Evolutionary conservation across 2,329 filamentous ascomycete species (phyloP), one percentile per base, ranked within the genome.

Genomic region (Chalaropsis ovoidea): DNA sequence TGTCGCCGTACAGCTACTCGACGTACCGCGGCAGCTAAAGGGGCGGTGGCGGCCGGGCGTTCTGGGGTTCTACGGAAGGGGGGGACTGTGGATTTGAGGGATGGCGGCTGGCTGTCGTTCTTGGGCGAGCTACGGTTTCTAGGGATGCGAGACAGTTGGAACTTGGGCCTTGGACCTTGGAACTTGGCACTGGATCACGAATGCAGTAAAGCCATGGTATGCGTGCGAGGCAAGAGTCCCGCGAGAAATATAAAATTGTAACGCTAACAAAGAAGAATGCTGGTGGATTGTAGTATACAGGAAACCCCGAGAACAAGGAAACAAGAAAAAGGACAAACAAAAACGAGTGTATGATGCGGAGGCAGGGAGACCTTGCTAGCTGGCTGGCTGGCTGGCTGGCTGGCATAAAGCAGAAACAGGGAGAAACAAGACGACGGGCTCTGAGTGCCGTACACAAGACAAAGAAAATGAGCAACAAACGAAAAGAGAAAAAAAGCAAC

Each of bases 1-100:
- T 93, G 76, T 85, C 86, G 69, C 89, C 89, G 39, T 92, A 86
- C 76, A 88, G 86, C 73, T 94, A 90, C 76, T 88, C 87, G 49
- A 93, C 89, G 10, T 94, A 94, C 75, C 79, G 89, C 61, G 89
- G 89, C 17, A 89, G 86, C 73, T 90, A 39, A 47, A n/a, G n/a
- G n/a, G n/a, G n/a, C n/a, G n/a, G n/a, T 47, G 15, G 43, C n/a
- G 2, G 13, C 15, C 15, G 15, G 15, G 43, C 43, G 42, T 43
- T 43, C 8, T 39, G 35, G 4, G 1, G 1, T 39, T 39, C 35
- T 39, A 10, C 35, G 8, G 8, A 10, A 39, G 35, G n/a, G n/a
- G n/a, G n/a, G n/a, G n/a, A n/a, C n/a, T n/a, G n/a, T n/a, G n/a
- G n/a, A n/a, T n/a, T n/a, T n/a, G n/a, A n/a, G n/a, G 35, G 35